phyloP scores from a whole-genome alignment of 2,329 filamentous ascomycete genomes.

The Ceratocystis albifundus region DNA sequence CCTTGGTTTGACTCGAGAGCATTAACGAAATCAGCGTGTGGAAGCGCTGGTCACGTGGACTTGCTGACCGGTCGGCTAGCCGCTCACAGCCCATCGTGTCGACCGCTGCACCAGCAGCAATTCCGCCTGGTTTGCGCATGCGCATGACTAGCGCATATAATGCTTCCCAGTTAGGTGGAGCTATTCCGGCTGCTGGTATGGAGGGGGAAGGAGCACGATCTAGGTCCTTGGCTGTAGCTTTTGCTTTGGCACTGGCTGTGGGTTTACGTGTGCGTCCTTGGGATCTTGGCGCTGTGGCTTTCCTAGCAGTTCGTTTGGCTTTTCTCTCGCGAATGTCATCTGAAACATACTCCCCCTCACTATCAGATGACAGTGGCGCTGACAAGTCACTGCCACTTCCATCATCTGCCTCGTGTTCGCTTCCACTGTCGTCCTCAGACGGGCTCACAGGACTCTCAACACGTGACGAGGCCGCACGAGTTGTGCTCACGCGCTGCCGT shows the following conservation, averaged over 20 bases:
- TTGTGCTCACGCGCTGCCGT: constrained; percentile 35
- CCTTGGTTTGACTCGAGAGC: constrained; percentile 87
- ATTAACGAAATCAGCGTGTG: constrained; percentile 82
- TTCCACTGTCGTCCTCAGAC: neutral
- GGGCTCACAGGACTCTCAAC: neutral
- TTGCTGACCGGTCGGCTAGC: constrained; percentile 46
- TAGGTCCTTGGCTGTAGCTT: constrained; percentile 7
- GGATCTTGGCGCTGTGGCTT: neutral
- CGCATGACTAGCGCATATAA: constrained; percentile 66
- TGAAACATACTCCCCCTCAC: constrained; percentile 9
- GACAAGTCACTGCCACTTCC: neutral
- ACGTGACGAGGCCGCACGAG: neutral
- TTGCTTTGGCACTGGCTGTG: constrained; percentile 32
- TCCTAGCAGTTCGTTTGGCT: constrained; percentile 8
- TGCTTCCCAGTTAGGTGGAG: constrained; percentile 71
- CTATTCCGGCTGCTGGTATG: constrained; percentile 5
- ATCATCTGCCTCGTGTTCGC: neutral
- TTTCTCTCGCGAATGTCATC: neutral
- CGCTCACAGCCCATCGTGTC: constrained; percentile 95
- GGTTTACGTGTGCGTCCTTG: constrained; percentile 35
- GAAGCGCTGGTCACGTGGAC: constrained; percentile 53
- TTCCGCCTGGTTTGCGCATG: constrained; percentile 53
- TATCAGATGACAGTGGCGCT: constrained; percentile 13
- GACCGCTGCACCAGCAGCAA: constrained; percentile 65
- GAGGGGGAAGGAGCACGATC: neutral